phyloP scores from a whole-genome alignment of 805 yeast species.

The Yarrowia osloensis region DNA sequence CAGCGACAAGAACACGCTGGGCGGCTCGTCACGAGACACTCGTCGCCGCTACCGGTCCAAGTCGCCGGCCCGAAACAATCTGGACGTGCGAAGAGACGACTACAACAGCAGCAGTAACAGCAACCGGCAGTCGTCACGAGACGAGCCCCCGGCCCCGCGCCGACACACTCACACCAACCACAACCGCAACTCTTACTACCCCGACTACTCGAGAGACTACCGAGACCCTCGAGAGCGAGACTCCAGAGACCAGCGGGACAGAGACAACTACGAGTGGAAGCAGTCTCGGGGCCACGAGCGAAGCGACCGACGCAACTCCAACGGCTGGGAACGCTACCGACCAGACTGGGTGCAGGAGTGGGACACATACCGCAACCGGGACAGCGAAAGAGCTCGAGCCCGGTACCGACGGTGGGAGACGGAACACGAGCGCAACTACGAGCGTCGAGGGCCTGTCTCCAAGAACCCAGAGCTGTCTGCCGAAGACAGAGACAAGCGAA shows the following conservation, averaged over 20 bases:
- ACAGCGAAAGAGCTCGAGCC: slow-evolving; percentile 6
- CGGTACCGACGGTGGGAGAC: slow-evolving; percentile 29
- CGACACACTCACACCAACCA: background rate
- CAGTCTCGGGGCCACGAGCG: background rate
- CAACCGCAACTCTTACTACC: slow-evolving; percentile 15
- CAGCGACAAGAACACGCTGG: background rate
- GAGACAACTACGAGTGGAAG: background rate
- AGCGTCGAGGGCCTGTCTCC: slow-evolving; percentile 2
- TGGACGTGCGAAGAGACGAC: background rate
- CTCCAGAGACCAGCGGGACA: background rate
- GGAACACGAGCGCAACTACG: slow-evolving; percentile 27
- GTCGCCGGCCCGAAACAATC: background rate
- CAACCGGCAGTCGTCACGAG: background rate
- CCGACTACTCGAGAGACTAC: background rate
- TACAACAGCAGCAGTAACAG: too few relatives aligned
- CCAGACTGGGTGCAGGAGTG: slow-evolving; percentile 20
- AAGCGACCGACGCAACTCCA: background rate
- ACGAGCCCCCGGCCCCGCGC: background rate
- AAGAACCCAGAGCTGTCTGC: background rate
- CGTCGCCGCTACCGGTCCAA: slow-evolving; percentile 5
- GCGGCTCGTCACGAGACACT: background rate
- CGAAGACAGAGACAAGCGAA: slow-evolving; percentile 34
- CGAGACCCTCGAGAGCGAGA: background rate
- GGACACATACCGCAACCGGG: slow-evolving; percentile 17
- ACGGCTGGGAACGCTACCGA: slow-evolving; percentile 1